phyloP scores from a whole-genome alignment of 805 yeast genomes.

The Nakazawaea wickerhamii region DNA sequence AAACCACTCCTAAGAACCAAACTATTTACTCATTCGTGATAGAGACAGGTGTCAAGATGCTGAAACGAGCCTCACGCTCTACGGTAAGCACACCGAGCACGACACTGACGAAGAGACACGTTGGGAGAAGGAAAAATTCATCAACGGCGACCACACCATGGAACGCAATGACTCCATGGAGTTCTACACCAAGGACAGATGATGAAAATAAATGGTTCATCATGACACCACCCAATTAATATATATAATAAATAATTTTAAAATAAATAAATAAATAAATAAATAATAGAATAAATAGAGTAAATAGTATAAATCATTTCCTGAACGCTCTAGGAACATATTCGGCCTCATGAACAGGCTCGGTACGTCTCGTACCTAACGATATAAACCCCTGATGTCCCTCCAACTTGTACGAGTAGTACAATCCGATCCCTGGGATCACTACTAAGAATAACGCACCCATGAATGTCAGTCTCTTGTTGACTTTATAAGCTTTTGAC shows the following conservation, averaged over 20 bases:
- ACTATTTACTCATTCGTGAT: neutral
- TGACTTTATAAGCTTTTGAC: slow-evolving; percentile 7
- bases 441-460: slow-evolving; percentile 7
- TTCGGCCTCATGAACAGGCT: slow-evolving; percentile 1
- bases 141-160: neutral
- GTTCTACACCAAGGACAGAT: neutral
- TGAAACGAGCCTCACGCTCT: neutral
- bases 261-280: neutral
- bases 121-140: neutral
- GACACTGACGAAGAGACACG: neutral
- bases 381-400: slow-evolving; percentile 6
- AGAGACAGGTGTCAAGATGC: neutral
- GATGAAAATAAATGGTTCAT: neutral
- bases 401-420: slow-evolving; percentile 6
- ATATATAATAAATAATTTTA: neutral
- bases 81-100: neutral
- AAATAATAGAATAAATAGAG: slow-evolving; percentile 11
- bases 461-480: slow-evolving; percentile 6
- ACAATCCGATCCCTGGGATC: slow-evolving; percentile 8
- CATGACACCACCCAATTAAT: slow-evolving; percentile 1
- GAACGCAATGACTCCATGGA: neutral
- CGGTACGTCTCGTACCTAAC: neutral
- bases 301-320: slow-evolving; percentile 4
- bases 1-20: too few species aligned
- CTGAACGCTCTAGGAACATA: slow-evolving; percentile 6